Evolutionary conservation across 2,329 filamentous ascomycete genomes (phyloP), one percentile per base, ranked within the genome.

Genomic region (Knufia fluminis): DNA sequence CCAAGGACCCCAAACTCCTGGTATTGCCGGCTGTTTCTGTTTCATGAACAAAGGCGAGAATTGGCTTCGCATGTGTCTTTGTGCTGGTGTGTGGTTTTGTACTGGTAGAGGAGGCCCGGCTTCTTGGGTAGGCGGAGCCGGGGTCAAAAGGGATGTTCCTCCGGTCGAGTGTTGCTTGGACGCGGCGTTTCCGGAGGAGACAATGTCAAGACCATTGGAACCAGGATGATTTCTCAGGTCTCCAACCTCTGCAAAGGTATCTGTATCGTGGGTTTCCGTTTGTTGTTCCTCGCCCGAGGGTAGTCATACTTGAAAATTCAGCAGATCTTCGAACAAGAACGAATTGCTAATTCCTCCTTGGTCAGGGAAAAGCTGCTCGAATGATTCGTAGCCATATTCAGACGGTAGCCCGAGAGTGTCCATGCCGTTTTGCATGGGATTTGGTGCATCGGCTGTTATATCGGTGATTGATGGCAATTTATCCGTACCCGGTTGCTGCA

Each of bases 321-420:
- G 47, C 22, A 58, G 38, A 24, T 54, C 42, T 41, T 58, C 54
- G 35, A 56, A 56, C n/a, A 58, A 26, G 39, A 58, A 58, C 6
- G 39, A 31, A 46, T 58, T 58, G 32, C 54, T 51, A 22, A 58
- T 56, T 17, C 56, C 56, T 20, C 54, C 44, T 33, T 56, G 56
- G 19, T 52, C 48, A 2, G 56, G 56, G n/a, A 58, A 54, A 14
- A 58, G 32, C 24, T 56, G 50, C 26, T 49, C 40, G 22, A 53
- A 46, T 7, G 32, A 20, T 16, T 54, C 41, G 23, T 44, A 49
- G 9, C 46, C 46, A 26, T 35, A 43, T 10, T 38, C 38, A 7
- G 40, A 10, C 4, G 45, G 33, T 20, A 48, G 14, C 19, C 33
- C 33, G 12, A 10, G 14, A 14, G 4, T 7, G 19, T 48, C 33